phyloP scores from a whole-genome alignment of 352 stramenopile genomes.

The Thalassiosira mediterranea region DNA sequence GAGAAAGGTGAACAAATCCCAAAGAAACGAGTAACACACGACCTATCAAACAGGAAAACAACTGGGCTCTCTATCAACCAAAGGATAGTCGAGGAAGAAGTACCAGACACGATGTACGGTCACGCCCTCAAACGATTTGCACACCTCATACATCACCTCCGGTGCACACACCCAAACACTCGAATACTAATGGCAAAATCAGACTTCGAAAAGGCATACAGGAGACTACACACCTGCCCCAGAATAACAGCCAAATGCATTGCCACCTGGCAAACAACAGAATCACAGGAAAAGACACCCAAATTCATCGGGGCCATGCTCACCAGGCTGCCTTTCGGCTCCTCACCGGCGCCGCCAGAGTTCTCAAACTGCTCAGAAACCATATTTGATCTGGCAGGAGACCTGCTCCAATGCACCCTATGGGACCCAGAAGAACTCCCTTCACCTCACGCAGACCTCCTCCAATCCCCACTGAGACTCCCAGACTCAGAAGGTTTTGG shows the following conservation, averaged over 20 bases:
- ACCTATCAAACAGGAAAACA: slow-evolving; percentile 9
- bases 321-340: slow-evolving; percentile 17
- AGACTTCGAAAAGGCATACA: slow-evolving; percentile 20
- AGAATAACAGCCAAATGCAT: slow-evolving; percentile 7
- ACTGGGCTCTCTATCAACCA: slow-evolving; percentile 12
- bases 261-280: slow-evolving; percentile 1
- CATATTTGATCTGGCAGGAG: slow-evolving; percentile 2
- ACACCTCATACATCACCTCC: slow-evolving; percentile 22
- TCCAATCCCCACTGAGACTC: background rate
- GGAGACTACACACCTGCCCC: background rate
- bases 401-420: slow-evolving; percentile 1
- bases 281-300: background rate
- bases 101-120: background rate
- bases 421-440: background rate
- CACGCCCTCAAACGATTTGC: background rate
- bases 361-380: slow-evolving; percentile 19
- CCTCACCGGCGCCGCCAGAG: slow-evolving; percentile 3
- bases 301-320: background rate
- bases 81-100: background rate
- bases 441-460: slow-evolving; percentile 2
- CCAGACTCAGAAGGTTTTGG: background rate
- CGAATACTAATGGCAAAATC: slow-evolving; percentile 17
- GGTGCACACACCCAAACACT: background rate
- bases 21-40: slow-evolving; percentile 14
- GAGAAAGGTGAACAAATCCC: background rate